These are phyloP conservation scores for Arthrobotrys pseudoclavata DNA, from an alignment of 2,329 filamentous ascomycete species.

Conservation along the genomic window DNA sequence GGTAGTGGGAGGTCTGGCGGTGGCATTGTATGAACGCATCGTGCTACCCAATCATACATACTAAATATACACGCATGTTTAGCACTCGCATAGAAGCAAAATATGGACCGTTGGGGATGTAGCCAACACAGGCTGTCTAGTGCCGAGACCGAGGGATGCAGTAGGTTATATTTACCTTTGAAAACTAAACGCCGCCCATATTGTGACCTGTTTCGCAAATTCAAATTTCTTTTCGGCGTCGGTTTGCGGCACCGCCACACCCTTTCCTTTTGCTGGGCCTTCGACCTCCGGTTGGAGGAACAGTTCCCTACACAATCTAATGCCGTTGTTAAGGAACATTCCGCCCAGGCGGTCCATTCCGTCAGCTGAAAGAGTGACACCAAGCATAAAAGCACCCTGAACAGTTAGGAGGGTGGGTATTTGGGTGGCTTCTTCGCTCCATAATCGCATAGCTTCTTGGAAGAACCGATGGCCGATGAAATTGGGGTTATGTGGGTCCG, in stretches of 20 bases:
- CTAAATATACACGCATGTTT: neutral
- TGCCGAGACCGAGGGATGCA: too few relatives aligned
- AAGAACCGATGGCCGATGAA: constrained; percentile 51
- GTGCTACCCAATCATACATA: constrained; percentile 43
- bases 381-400: constrained; percentile 44
- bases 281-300: constrained; percentile 8
- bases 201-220: constrained; percentile 32
- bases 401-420: constrained; percentile 44
- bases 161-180: constrained; percentile 21
- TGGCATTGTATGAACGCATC: constrained; percentile 49
- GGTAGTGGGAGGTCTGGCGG: constrained; percentile 33
- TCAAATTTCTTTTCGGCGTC: constrained; percentile 51
- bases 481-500: constrained; percentile 51
- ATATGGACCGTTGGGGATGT: neutral
- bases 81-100: neutral
- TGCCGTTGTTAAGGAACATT: constrained; percentile 51
- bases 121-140: too few relatives aligned
- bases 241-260: neutral
- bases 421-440: constrained; percentile 34
- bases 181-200: constrained; percentile 49
- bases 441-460: constrained; percentile 54
- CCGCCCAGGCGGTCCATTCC: constrained; percentile 51
- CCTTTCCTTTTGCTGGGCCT: constrained; percentile 17
- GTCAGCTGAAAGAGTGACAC: constrained; percentile 41
- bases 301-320: constrained; percentile 34